phyloP scores from a whole-genome alignment of 1,284 basidiomycete species.

The Apiotrichum veenhuisii region DNA sequence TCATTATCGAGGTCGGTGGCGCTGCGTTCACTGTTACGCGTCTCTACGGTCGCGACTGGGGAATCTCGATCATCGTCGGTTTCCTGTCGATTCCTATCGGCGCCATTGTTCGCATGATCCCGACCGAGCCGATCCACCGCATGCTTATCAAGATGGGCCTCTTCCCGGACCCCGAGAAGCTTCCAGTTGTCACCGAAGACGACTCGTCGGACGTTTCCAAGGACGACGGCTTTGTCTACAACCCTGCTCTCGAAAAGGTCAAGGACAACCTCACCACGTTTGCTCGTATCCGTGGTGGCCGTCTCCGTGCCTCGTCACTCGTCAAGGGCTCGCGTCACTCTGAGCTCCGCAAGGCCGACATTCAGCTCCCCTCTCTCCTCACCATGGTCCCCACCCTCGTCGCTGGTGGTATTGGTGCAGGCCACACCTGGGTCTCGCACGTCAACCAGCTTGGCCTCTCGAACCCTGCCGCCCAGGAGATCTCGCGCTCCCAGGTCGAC shows the following conservation, averaged over 20 bases:
- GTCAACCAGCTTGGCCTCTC: conserved; percentile 24
- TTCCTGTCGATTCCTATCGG: conserved; percentile 83
- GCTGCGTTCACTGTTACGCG: conserved; percentile 85
- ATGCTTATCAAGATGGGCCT: conserved; percentile 65
- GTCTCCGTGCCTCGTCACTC: conserved; percentile 65
- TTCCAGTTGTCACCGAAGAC: conserved; percentile 64
- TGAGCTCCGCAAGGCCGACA: conserved; percentile 54
- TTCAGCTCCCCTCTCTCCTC: conserved; percentile 60
- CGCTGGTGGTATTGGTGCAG: conserved; percentile 74
- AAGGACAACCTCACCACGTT: conserved; percentile 81
- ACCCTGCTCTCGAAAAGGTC: conserved; percentile 57
- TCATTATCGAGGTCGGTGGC: conserved; percentile 89
- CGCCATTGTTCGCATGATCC: conserved; percentile 72
- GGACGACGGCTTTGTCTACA: conserved; percentile 50
- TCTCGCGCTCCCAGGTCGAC: conserved; percentile 37
- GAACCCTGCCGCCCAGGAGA: conserved; percentile 40
- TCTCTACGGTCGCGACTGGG: conserved; percentile 83
- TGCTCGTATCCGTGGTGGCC: conserved; percentile 75
- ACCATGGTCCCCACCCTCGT: conserved; percentile 86
- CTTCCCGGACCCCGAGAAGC: conserved; percentile 62
- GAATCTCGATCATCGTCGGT: conserved; percentile 77
- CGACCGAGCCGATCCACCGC: conserved; percentile 71
- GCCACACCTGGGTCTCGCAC: conserved; percentile 48
- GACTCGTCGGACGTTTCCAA: conserved; percentile 53
- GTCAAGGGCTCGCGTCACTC: conserved; percentile 70